A percentile compares a stretch with the other conserved stretches of the same genome.
phyloP scores from a whole-genome alignment of 179 eudicot genomes.

The Vitellaria paradoxa region DNA sequence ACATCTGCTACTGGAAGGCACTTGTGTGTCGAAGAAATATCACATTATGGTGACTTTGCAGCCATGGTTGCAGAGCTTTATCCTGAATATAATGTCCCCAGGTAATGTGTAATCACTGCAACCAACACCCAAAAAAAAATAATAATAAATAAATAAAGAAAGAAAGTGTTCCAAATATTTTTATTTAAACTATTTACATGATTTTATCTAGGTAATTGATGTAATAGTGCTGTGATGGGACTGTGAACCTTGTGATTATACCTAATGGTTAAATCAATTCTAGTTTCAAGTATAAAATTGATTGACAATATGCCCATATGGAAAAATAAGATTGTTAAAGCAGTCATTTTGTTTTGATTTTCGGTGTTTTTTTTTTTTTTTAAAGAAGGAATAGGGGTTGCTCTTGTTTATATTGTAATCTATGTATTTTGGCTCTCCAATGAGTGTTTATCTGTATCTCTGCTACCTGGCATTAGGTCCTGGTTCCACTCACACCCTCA shows the following conservation, averaged over 20 bases:
- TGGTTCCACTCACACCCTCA: too few relatives aligned
- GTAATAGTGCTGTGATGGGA: not conserved
- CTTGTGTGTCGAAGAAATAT: constrained; percentile 77
- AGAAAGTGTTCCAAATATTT: not conserved
- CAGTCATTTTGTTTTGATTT: not conserved
- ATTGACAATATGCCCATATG: not conserved
- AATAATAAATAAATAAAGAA: too few relatives aligned
- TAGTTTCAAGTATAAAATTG: too few relatives aligned
- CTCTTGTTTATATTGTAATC: not conserved
- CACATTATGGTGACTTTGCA: constrained; percentile 83
- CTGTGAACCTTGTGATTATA: not conserved
- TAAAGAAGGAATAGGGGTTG: not conserved
- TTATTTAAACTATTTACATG: not conserved
- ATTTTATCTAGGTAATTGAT: not conserved
- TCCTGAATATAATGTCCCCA: constrained; percentile 80
- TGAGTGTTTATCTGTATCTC: not conserved
- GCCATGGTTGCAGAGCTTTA: constrained; percentile 74
- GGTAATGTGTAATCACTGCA: constrained; percentile 34
- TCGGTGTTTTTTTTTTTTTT: not conserved
- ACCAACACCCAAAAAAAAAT: not conserved
- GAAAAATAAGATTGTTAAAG: not conserved
- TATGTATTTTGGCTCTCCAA: not conserved
- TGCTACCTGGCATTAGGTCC: too few relatives aligned
- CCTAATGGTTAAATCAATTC: not conserved
- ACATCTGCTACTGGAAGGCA: constrained; percentile 79